phyloP scores from a whole-genome alignment of 2,329 filamentous ascomycete genomes.

The Leptosphaerulina australis region DNA sequence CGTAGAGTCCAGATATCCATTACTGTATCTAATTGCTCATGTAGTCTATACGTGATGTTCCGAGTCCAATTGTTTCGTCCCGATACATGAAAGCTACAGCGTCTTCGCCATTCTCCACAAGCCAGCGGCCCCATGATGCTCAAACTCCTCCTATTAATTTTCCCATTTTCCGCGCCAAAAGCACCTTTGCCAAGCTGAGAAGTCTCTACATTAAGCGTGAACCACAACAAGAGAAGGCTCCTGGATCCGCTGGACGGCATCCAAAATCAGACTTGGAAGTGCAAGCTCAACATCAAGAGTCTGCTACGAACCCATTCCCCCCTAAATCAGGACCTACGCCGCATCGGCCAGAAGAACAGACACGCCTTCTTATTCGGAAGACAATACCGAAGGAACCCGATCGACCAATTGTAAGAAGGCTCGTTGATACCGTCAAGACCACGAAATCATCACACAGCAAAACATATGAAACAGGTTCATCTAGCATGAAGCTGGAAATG shows the following conservation, averaged over 20 bases:
- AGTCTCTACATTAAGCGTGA: background rate
- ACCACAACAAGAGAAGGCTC: background rate
- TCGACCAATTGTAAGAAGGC: background rate
- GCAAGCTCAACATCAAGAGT: background rate
- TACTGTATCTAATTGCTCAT: conserved; percentile 7
- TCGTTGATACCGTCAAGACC: background rate
- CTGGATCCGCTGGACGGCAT: background rate
- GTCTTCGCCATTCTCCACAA: background rate
- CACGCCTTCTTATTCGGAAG: background rate
- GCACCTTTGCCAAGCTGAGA: background rate
- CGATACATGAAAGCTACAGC: background rate
- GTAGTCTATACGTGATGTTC: conserved; percentile 1
- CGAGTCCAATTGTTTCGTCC: background rate
- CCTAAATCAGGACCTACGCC: background rate
- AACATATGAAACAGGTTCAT: no score
- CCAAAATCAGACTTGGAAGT: background rate
- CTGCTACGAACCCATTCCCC: background rate
- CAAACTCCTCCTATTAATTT: background rate
- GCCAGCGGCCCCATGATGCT: background rate
- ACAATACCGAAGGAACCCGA: background rate
- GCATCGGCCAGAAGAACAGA: background rate
- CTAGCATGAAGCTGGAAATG: no score
- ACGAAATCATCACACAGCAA: background rate
- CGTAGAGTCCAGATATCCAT: background rate
- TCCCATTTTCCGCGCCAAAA: background rate